These are phyloP conservation scores for Neurospora sp. DNA, from an alignment of 495 filamentous ascomycete genomes.

Conservation along the genomic window DNA sequence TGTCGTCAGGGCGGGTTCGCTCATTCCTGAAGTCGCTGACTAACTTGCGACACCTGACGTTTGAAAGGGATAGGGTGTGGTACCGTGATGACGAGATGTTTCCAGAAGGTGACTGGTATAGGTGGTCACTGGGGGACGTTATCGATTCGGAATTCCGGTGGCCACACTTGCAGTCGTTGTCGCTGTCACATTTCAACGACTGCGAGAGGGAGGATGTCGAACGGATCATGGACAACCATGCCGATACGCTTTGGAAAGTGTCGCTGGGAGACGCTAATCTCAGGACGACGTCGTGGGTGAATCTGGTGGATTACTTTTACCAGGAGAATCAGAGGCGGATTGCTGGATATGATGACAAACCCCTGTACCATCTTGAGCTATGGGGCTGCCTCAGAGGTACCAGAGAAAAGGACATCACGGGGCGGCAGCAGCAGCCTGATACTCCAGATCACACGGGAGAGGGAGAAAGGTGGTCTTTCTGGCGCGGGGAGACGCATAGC, in stretches of 20 bases:
- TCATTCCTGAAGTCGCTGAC: background rate
- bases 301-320: background rate
- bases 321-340: background rate
- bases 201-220: background rate
- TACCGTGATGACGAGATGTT: background rate
- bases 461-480: background rate
- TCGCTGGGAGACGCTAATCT: background rate
- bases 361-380: background rate
- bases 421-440: background rate
- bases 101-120: background rate
- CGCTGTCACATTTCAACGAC: background rate
- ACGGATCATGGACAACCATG: background rate
- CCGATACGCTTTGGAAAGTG: background rate
- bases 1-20: background rate
- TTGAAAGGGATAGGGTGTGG: background rate
- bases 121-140: background rate
- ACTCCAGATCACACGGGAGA: background rate
- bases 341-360: background rate
- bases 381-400: background rate
- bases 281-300: background rate
- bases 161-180: background rate
- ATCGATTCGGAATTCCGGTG: background rate
- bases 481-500: background rate
- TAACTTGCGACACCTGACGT: background rate
- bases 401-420: background rate